phyloP scores from a whole-genome alignment of 495 filamentous ascomycete genomes.

The Tuber aestivum region DNA sequence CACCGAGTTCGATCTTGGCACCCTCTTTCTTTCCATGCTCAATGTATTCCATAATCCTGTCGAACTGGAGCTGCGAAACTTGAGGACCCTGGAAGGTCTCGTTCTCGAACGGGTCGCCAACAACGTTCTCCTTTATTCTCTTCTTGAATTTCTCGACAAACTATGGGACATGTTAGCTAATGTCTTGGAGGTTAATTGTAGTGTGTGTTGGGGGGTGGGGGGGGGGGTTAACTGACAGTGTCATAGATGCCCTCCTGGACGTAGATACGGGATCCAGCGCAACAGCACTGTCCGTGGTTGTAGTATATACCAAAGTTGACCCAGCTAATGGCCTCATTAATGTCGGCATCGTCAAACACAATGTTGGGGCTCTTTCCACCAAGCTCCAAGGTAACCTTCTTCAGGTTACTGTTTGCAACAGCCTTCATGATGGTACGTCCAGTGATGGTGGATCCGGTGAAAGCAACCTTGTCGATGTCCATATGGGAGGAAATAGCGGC shows the following conservation, averaged over 20 bases:
- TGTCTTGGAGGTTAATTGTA: neutral
- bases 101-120: constrained; percentile 83
- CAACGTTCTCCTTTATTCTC: constrained; percentile 71
- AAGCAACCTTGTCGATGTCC: constrained; percentile 97
- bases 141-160: constrained; percentile 84
- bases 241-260: constrained; percentile 96
- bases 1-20: constrained; percentile 77
- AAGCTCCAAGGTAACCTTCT: constrained; percentile 98
- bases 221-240: constrained; percentile 42
- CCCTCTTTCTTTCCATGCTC: constrained; percentile 79
- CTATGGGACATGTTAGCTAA: constrained; percentile 44
- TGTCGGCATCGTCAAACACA: constrained; percentile 90
- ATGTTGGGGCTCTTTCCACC: constrained; percentile 99
- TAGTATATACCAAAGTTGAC: constrained; percentile 98
- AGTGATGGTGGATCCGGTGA: constrained; percentile 89
- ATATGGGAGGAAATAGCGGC: constrained; percentile 90
- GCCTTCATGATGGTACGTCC: constrained; percentile 95
- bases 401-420: constrained; percentile 87
- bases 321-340: constrained; percentile 94
- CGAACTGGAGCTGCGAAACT: constrained; percentile 89
- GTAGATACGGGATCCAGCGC: constrained; percentile 89
- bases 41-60: constrained; percentile 98
- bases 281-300: constrained; percentile 99
- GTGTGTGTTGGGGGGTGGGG: too few species aligned
- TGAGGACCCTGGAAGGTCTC: constrained; percentile 97